Percentiles rank a stretch among this genome's conserved stretches.
Conservation (phyloP, 2,329 filamentous ascomycete genomes). For the Podosphaera xanthii region DNA sequence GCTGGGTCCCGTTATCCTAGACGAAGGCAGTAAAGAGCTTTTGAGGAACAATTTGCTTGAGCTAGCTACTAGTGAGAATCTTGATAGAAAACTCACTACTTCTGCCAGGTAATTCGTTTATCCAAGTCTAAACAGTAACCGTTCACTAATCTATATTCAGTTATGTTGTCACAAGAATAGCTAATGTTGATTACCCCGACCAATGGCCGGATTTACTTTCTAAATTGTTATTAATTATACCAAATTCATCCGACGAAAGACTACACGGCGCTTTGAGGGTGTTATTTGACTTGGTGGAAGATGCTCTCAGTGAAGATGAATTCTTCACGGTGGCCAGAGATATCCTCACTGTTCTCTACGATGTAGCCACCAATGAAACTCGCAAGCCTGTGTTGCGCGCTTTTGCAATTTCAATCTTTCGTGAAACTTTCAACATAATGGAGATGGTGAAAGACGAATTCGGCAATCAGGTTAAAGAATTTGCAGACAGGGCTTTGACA, state of each 20-base stretch:
- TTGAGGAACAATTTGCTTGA: constrained; percentile 55
- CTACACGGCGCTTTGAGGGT: constrained; percentile 79
- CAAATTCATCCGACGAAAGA: constrained; percentile 52
- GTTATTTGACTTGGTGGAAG: constrained; percentile 72
- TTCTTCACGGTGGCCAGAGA: constrained; percentile 80
- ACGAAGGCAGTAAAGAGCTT: constrained; percentile 48
- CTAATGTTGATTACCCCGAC: constrained; percentile 77
- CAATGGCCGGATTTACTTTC: constrained; percentile 83
- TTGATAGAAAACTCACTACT: constrained; percentile 67
- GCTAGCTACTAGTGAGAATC: constrained; percentile 45
- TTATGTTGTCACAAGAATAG: constrained; percentile 76
- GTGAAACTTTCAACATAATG: constrained; percentile 78
- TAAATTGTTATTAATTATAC: constrained; percentile 53
- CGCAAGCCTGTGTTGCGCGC: constrained; percentile 59
- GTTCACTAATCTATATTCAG: constrained; percentile 17
- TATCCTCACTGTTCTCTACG: constrained; percentile 63
- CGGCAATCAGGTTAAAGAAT: constrained; percentile 61
- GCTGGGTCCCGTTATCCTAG: constrained; percentile 31
- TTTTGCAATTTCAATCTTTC: constrained; percentile 73
- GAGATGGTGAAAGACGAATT: constrained; percentile 95
- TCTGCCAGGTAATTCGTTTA: constrained; percentile 47
- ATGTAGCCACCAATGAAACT: constrained; percentile 53
- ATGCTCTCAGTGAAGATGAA: constrained; percentile 79
- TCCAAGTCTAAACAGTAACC: not conserved
- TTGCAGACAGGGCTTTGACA: constrained; percentile 65